Conservation (phyloP, 2,329 filamentous ascomycete genomes). For the Verticillium dahliae region DNA sequence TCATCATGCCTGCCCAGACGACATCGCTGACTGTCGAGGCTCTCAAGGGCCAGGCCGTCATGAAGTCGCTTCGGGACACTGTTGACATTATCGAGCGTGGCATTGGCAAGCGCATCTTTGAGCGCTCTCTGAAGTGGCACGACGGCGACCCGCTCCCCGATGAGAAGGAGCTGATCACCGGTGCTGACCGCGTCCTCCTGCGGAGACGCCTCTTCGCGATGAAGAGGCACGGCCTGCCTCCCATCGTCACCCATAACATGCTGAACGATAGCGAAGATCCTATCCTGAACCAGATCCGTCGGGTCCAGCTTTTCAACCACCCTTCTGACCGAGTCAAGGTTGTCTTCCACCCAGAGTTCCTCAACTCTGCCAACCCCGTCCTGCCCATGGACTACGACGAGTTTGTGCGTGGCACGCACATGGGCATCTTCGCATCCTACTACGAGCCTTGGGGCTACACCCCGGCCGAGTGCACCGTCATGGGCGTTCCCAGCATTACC, state of each 20-base stretch:
- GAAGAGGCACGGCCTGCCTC: slow-evolving; percentile 85
- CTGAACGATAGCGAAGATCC: slow-evolving; percentile 88
- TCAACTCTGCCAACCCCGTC: slow-evolving; percentile 92
- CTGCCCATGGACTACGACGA: slow-evolving; percentile 96
- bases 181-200: slow-evolving; percentile 86
- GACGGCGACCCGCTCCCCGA: slow-evolving; percentile 91
- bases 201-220: slow-evolving; percentile 90
- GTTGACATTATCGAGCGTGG: slow-evolving; percentile 88
- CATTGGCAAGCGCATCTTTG: slow-evolving; percentile 89
- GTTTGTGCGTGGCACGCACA: slow-evolving; percentile 92
- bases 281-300: slow-evolving; percentile 89
- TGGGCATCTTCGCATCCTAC: slow-evolving; percentile 95
- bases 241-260: slow-evolving; percentile 99
- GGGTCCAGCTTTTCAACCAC: slow-evolving; percentile 96
- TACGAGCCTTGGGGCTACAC: slow-evolving; percentile 99
- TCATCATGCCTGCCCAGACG: slow-evolving; percentile 98
- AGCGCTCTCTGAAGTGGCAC: slow-evolving; percentile 90
- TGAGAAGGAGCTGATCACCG: slow-evolving; percentile 91
- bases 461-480: slow-evolving; percentile 94
- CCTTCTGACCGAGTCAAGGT: slow-evolving; percentile 93
- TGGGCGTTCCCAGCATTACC: slow-evolving; percentile 97
- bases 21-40: slow-evolving; percentile 92
- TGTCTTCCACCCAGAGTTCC: slow-evolving; percentile 95
- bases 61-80: slow-evolving; percentile 92
- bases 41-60: slow-evolving; percentile 91